A percentile compares a stretch with the other conserved stretches of the same genome.
Conservation (phyloP, 352 stramenopile genomes). For the Phytophthora tubulina region DNA sequence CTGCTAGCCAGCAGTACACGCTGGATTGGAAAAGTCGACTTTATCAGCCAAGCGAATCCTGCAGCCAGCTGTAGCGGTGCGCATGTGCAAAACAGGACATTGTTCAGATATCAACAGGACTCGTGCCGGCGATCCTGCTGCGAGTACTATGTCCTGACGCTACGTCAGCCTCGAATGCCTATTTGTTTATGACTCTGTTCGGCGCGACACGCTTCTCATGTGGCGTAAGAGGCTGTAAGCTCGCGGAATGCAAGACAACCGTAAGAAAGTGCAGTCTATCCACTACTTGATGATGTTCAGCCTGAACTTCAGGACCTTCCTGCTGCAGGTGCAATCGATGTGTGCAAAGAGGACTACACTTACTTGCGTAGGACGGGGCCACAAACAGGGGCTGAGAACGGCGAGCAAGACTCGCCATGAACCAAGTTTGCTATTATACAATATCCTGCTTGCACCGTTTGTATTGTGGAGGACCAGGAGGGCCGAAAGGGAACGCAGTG, state of each 20-base stretch:
- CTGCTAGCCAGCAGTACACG: not conserved
- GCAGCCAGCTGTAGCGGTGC: no score
- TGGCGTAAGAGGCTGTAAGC: not conserved
- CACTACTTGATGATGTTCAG: constrained; percentile 17
- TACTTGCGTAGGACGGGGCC: no score
- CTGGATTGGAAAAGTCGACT: constrained; percentile 18
- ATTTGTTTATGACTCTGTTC: constrained; percentile 8
- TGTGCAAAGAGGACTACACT: not conserved
- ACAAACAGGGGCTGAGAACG: no score
- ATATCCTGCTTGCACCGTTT: no score
- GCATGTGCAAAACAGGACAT: no score
- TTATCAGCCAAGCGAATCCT: not conserved
- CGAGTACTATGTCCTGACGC: not conserved
- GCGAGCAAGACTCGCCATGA: no score
- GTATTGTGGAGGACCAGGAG: no score
- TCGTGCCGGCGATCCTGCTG: no score
- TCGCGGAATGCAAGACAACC: not conserved
- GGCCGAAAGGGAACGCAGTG: no score
- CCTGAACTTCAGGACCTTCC: not conserved
- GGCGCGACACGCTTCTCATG: not conserved
- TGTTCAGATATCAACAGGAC: no score
- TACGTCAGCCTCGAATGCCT: not conserved
- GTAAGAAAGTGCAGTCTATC: constrained; percentile 6
- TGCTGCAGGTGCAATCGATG: not conserved
- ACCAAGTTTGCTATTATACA: no score